Evolutionary conservation across 345 rosid species (phyloP).

Genomic region (Nephelium lappaceum): DNA sequence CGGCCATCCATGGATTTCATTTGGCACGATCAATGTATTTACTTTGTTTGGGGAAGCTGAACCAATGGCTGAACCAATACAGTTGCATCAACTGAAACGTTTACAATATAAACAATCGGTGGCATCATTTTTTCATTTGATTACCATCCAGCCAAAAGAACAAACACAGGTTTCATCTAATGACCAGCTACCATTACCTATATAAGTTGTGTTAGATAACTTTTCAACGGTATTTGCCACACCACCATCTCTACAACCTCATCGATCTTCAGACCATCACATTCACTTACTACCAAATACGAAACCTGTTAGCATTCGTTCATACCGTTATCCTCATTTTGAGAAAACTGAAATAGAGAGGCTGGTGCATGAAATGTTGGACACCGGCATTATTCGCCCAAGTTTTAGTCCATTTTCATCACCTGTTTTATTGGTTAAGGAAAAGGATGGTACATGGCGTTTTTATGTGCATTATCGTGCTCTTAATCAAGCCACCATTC

Average conservation of each 20-base stretch:
- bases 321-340: neutral
- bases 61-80: too few species aligned
- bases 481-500: neutral
- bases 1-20: neutral
- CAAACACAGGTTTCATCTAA: too few species aligned
- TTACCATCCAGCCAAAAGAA: too few species aligned
- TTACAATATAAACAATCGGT: too few species aligned
- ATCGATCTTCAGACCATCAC: neutral
- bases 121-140: too few species aligned
- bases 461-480: too few species aligned
- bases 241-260: neutral
- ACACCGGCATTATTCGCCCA: neutral
- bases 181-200: too few species aligned
- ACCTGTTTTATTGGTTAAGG: neutral
- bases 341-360: neutral
- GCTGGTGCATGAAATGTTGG: neutral
- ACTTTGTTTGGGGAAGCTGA: too few species aligned
- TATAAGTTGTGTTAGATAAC: too few species aligned
- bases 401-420: neutral
- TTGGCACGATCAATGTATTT: neutral
- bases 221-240: neutral
- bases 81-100: too few species aligned
- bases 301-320: neutral
- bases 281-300: neutral
- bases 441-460: too few species aligned